Conservation (phyloP, 306 rosid genomes). For the Ormosia emarginata region DNA sequence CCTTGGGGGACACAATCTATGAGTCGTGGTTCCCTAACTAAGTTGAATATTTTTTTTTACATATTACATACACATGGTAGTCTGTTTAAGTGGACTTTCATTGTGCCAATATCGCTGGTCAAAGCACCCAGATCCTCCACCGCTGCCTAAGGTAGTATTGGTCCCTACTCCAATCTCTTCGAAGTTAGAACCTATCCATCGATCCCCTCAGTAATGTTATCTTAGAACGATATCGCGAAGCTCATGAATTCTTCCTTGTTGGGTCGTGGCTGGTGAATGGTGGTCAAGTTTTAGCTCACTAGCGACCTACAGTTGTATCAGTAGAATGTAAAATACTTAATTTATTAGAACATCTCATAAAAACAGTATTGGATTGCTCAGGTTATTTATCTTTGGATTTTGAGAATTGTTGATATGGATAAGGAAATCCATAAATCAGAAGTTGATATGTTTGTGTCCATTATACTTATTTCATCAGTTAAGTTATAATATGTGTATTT, state of each 20-base stretch:
- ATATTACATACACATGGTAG: constrained; percentile 93
- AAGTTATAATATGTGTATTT: too few species aligned
- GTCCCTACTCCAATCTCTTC: constrained; percentile 77
- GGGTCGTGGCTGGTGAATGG: constrained; percentile 23
- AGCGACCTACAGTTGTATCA: not conserved
- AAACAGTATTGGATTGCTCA: not conserved
- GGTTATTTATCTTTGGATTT: not conserved
- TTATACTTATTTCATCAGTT: too few species aligned
- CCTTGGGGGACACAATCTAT: too few species aligned
- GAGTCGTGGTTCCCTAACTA: too few species aligned
- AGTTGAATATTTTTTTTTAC: too few species aligned
- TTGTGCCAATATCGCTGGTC: constrained; percentile 71
- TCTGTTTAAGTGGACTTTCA: constrained; percentile 89
- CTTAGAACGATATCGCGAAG: constrained; percentile 57
- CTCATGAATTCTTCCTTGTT: constrained; percentile 58
- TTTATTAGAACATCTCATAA: not conserved
- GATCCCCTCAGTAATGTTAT: constrained; percentile 77
- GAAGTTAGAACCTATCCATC: constrained; percentile 82
- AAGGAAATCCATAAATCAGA: not conserved
- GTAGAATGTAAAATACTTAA: not conserved
- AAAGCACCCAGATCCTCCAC: constrained; percentile 53
- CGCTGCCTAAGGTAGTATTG: constrained; percentile 41
- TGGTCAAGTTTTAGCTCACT: not conserved
- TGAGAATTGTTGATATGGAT: not conserved
- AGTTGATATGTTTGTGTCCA: too few species aligned